phyloP scores from a whole-genome alignment of 495 filamentous ascomycete species.

The Clavariopsis aquatica region DNA sequence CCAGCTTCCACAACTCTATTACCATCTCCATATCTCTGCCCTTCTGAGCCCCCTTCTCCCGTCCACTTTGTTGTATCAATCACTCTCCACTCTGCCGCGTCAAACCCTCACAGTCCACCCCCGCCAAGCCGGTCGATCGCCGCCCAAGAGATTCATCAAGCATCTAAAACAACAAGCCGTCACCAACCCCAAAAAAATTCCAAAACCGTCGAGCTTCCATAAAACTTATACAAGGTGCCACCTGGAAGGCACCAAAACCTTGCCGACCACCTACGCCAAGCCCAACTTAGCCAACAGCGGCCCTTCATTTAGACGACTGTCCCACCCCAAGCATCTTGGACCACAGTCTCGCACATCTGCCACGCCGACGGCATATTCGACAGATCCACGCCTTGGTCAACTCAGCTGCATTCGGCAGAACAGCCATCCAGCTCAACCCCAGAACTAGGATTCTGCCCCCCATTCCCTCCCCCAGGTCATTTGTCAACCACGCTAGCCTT shows the following conservation, averaged over 20 bases:
- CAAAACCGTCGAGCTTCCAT: constrained; percentile 16
- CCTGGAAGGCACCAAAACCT: constrained; percentile 20
- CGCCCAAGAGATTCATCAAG: constrained; percentile 23
- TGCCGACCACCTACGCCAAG: constrained; percentile 19
- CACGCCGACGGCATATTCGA: not conserved
- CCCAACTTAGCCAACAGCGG: constrained; percentile 10
- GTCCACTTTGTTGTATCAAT: constrained; percentile 21
- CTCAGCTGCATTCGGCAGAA: not conserved
- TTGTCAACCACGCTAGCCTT: constrained; percentile 17
- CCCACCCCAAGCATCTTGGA: constrained; percentile 29
- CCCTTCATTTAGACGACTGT: constrained; percentile 5
- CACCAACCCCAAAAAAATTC: constrained; percentile 13
- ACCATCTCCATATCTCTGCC: not conserved
- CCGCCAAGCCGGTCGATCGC: constrained; percentile 27
- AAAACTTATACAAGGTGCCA: constrained; percentile 23
- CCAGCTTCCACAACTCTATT: not conserved
- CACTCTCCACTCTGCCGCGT: constrained; percentile 32
- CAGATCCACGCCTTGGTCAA: not conserved
- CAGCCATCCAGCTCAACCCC: not conserved
- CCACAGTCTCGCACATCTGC: constrained; percentile 10
- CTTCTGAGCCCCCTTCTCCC: not conserved
- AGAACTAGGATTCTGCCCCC: not conserved
- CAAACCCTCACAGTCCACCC: constrained; percentile 4
- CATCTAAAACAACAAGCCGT: constrained; percentile 10
- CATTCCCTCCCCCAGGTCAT: constrained; percentile 9